A percentile compares a stretch with the other conserved stretches of the same genome.
Evolutionary conservation across 768 basidiomycete species (phyloP).

Genomic region (Trametes coccinea): DNA sequence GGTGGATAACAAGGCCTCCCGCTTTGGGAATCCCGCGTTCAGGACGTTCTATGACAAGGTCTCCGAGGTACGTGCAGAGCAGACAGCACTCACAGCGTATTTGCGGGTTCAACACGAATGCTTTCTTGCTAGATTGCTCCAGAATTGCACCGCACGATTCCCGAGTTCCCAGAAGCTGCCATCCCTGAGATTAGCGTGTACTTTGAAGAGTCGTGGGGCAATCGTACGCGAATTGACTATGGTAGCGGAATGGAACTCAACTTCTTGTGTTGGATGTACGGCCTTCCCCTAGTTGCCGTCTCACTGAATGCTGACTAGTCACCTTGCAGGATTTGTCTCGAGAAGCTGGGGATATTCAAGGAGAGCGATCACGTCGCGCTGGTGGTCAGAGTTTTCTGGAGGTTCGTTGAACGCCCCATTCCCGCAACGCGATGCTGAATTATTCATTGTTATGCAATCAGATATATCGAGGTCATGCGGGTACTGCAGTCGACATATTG

Average conservation of each 20-base stretch:
- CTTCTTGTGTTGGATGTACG: slow-evolving; percentile 95
- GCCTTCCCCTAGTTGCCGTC: neutral
- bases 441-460: no score
- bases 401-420: slow-evolving; percentile 40
- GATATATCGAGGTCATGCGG: slow-evolving; percentile 81
- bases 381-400: slow-evolving; percentile 88
- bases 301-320: neutral
- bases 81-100: neutral
- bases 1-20: slow-evolving; percentile 84
- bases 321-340: slow-evolving; percentile 70
- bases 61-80: slow-evolving; percentile 47
- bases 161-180: slow-evolving; percentile 56
- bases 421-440: no score
- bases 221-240: slow-evolving; percentile 89
- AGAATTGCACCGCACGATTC: slow-evolving; percentile 57
- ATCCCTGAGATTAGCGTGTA: slow-evolving; percentile 75
- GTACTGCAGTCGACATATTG: slow-evolving; percentile 90
- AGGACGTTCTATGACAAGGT: slow-evolving; percentile 87
- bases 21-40: slow-evolving; percentile 98
- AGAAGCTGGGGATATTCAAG: slow-evolving; percentile 63
- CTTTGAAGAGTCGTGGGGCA: slow-evolving; percentile 90
- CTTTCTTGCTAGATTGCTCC: slow-evolving; percentile 41
- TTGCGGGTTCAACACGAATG: neutral
- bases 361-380: slow-evolving; percentile 71
- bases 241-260: slow-evolving; percentile 99